Base-by-base conservation (phyloP, 768 basidiomycete species). In the Lactarius sanguifluus region DNA sequence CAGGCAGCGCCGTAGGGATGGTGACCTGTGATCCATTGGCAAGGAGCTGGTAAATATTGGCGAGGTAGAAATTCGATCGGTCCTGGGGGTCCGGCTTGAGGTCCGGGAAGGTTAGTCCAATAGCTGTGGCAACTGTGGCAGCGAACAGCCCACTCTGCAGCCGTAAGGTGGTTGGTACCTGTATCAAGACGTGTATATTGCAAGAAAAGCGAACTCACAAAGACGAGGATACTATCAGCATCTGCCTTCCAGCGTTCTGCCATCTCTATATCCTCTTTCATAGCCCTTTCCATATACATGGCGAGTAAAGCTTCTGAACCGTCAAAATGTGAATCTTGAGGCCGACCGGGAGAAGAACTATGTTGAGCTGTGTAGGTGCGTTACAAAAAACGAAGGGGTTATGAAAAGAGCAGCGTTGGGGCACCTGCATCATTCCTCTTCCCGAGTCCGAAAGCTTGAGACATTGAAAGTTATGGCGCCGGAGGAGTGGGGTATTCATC, bases 131-230 rank as follows among this genome's bases (percentile, higher is more conserved):
- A 7, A 68, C 67, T 23, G 67, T 68, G 15, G 67, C 67, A 23
- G 67, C 66, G 32, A 68, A 68, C 36, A 68, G 43, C 38, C 67
- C 67, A 1, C 52, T 68, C 67, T 68, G n/a, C 34, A 16, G 34
- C 34, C 13, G n/a, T 50, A 10, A 52, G 25, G 47, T 25, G 23
- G 25, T 34, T 1, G 8, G 13, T 52, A 13, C 30, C 4, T 30
- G 30, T 30, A 30, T 30, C 30, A 30, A 30, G 30, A 30, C 30
- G 50, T 25, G 23, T 25, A 23, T 52, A 25, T 52, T 15, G 25
- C 50, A 25, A 52, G 32, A 32, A 52, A 28, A 25, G 50, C 7
- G 6, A 25, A 28, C 50, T 25, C 50, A 52, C 50, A 52, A 52
- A 52, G 25, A 52, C 50, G 13, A 52, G 50, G 50, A 52, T 52